Conservation (phyloP, 2,329 filamentous ascomycete species). For the Septoria petroselini region DNA sequence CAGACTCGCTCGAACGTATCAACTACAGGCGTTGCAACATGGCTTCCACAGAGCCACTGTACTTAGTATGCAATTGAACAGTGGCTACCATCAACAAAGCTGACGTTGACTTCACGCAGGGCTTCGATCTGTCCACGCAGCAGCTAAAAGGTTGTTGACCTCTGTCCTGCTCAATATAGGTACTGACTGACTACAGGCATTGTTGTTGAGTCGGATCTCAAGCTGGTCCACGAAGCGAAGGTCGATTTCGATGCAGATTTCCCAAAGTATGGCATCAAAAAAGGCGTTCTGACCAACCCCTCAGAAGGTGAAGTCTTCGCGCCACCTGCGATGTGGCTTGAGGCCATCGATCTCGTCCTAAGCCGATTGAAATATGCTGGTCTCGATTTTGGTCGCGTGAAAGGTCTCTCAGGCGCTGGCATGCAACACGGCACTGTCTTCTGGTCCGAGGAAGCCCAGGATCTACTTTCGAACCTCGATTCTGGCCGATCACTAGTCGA, state of each 20-base stretch:
- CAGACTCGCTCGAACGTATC: too few species aligned
- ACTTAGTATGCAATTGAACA: conserved; percentile 16
- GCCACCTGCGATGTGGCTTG: conserved; percentile 90
- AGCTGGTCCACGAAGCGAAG: conserved; percentile 78
- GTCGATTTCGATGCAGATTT: conserved; percentile 95
- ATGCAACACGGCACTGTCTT: conserved; percentile 98
- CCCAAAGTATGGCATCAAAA: conserved; percentile 63
- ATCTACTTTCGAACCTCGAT: conserved; percentile 60
- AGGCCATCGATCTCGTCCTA: conserved; percentile 84
- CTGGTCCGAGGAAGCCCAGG: conserved; percentile 72
- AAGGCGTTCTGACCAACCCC: conserved; percentile 82
- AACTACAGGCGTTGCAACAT: not conserved
- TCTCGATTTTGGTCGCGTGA: conserved; percentile 70
- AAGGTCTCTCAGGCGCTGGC: conserved; percentile 82
- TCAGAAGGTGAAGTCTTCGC: conserved; percentile 85
- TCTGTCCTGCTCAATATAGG: conserved; percentile 59
- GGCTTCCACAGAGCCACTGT: conserved; percentile 16
- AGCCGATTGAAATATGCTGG: conserved; percentile 65
- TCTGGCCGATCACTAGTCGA: conserved; percentile 61
- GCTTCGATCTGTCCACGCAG: conserved; percentile 94
- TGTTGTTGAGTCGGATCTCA: conserved; percentile 77
- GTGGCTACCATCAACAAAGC: not conserved
- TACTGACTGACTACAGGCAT: conserved; percentile 56
- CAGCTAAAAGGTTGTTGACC: conserved; percentile 75
- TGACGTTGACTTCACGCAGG: conserved; percentile 38